Evolutionary conservation across 371 early-diverging fungal genomes (phyloP), one percentile per base, ranked within the genome.

Genomic region (Mortierella sp.): DNA sequence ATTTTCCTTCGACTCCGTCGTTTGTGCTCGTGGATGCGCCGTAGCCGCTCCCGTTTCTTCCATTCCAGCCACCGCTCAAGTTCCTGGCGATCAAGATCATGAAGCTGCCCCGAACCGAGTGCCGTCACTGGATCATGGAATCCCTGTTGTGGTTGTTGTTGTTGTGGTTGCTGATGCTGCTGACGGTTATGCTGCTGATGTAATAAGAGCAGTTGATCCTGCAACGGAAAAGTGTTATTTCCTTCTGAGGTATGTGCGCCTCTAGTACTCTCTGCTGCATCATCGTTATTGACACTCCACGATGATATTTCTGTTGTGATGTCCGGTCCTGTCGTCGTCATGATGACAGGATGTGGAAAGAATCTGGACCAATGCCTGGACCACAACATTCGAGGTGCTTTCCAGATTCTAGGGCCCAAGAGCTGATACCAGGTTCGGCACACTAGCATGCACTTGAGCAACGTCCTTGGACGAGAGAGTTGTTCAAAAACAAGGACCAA

Each of bases 361-460:
- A 69, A 76, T 15, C 65, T 42, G 2, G 76, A 64, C 76, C 76
- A 76, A 21, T 76, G 70, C 19, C 49, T 42, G 4, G 76, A 76
- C 76, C 76, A 76, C 32, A 76, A 70, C 27, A 76, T 52, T 6
- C 76, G 70, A 4, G 76, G 76, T 12, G 51, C 4, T 31, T 50
- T 76, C 76, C 76, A 76, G 5, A 76, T 30, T 3, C 23, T 0
- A n/a, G 76, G 76, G 17, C 70, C 76, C 4, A 69, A 37, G 6
- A 76, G 55, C 7, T 37, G 34, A 32, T 65, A 58, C 76, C 76
- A 76, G 1, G 49, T 52, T 12, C 54, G 64, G 31, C 76, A 76
- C 15, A 76, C 76, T 5, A 70, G 56, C 50, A 58, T 62, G 41
- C 76, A 76, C n/a, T 48, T 46, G 24, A 56, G 6, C 46, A 66